Conservation (phyloP, 257 asterid species). For the Petunia axillaris region DNA sequence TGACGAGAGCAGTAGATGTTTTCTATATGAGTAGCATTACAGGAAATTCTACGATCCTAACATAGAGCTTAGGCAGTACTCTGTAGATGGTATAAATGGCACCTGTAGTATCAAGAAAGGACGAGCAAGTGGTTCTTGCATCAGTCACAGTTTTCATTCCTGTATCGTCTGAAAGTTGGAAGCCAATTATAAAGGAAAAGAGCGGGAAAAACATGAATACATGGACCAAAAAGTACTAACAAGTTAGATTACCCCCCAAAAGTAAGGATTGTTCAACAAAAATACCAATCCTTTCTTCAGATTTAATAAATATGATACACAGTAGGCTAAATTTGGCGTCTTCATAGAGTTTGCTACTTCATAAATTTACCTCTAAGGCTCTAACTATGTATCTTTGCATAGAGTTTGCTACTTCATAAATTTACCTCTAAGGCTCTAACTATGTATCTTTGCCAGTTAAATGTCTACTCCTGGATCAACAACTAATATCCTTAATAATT, state of each 20-base stretch:
- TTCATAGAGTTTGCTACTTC: neutral
- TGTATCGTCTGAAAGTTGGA: too few relatives aligned
- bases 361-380: neutral
- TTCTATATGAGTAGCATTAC: neutral
- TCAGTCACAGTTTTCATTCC: neutral
- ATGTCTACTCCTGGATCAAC: neutral
- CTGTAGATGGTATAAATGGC: neutral
- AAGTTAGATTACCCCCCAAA: neutral
- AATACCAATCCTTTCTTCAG: neutral
- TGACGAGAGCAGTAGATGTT: too few relatives aligned
- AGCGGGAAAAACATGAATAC: neutral
- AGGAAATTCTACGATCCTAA: slow-evolving; percentile 12
- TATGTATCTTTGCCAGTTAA: neutral
- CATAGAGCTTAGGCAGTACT: neutral
- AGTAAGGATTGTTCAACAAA: neutral
- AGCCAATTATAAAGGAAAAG: neutral
- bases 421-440: neutral
- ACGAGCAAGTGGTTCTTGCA: neutral
- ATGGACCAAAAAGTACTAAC: neutral
- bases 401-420: neutral
- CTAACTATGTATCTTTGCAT: neutral
- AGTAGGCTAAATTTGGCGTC: neutral
- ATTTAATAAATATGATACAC: neutral
- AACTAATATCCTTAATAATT: neutral
- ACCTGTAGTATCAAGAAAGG: slow-evolving; percentile 8